Evolutionary conservation across 352 stramenopile species (phyloP).

Genomic region (Phytophthora boehmeriae): DNA sequence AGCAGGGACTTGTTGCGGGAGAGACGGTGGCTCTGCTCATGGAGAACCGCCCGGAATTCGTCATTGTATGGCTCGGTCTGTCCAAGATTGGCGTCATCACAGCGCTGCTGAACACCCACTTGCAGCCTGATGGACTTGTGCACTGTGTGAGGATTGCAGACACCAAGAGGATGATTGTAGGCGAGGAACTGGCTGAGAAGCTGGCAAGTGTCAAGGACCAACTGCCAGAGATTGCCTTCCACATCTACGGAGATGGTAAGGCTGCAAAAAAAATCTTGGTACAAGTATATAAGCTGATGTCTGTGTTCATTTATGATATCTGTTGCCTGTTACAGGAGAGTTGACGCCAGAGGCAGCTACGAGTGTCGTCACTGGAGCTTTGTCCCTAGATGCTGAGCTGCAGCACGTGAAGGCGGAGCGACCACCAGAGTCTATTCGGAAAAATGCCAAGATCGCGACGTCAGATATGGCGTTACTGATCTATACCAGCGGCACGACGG

Average conservation of each 20-base stretch:
- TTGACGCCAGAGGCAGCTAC: constrained; percentile 15
- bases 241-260: constrained; percentile 62
- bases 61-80: constrained; percentile 84
- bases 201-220: constrained; percentile 37
- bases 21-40: constrained; percentile 85
- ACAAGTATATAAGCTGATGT: too few relatives aligned
- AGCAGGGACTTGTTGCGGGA: constrained; percentile 48
- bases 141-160: constrained; percentile 77
- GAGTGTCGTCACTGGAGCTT: constrained; percentile 38
- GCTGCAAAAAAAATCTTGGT: background rate
- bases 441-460: constrained; percentile 43
- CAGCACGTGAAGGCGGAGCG: constrained; percentile 30
- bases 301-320: constrained; percentile 7
- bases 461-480: constrained; percentile 79
- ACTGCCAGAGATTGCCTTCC: constrained; percentile 48
- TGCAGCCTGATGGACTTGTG: constrained; percentile 68
- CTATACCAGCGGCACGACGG: constrained; percentile 88
- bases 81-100: constrained; percentile 84
- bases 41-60: constrained; percentile 87
- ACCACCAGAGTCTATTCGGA: constrained; percentile 31
- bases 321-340: constrained; percentile 18
- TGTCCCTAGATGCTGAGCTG: constrained; percentile 53
- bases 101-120: constrained; percentile 87
- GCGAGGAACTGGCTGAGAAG: constrained; percentile 59
- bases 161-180: constrained; percentile 72